Conservation (phyloP, 768 basidiomycete genomes). For the Dictyophora rubrovolvata region DNA sequence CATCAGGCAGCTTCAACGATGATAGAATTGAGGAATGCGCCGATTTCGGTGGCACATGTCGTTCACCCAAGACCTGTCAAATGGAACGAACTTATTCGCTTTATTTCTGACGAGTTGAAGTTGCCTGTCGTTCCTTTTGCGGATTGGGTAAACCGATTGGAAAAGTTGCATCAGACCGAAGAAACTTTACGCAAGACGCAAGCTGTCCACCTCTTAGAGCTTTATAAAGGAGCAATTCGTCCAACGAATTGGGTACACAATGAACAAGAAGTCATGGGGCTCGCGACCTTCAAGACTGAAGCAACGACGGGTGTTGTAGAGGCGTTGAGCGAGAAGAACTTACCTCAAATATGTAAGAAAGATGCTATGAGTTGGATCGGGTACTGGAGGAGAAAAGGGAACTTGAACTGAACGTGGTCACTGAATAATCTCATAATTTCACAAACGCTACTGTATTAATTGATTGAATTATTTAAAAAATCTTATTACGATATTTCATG, state of each 20-base stretch:
- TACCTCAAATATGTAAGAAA: background rate
- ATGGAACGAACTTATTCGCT: slow-evolving; percentile 24
- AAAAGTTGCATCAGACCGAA: slow-evolving; percentile 12
- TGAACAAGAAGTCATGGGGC: background rate
- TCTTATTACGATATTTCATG: no score
- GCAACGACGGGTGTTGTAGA: slow-evolving; percentile 10
- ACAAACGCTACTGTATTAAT: no score
- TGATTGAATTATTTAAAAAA: no score
- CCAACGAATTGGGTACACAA: background rate
- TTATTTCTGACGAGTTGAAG: slow-evolving; percentile 13
- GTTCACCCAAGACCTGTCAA: slow-evolving; percentile 17
- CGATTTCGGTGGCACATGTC: slow-evolving; percentile 14
- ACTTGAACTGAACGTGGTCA: no score
- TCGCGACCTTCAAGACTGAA: background rate
- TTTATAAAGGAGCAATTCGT: slow-evolving; percentile 7
- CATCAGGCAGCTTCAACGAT: slow-evolving; percentile 21
- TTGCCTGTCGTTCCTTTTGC: slow-evolving; percentile 24
- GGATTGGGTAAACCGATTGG: slow-evolving; percentile 21
- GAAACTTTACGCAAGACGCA: slow-evolving; percentile 12
- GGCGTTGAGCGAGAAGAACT: background rate
- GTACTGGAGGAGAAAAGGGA: slow-evolving; percentile 2
- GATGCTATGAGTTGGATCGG: slow-evolving; percentile 4
- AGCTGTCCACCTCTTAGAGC: slow-evolving; percentile 21
- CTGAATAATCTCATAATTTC: no score
- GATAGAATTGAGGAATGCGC: slow-evolving; percentile 24